A percentile compares a stretch with the other conserved stretches of the same genome.
These are phyloP conservation scores for Colletotrichum echinochloae DNA, from an alignment of 2,329 filamentous ascomycete species.

Conservation along the genomic window DNA sequence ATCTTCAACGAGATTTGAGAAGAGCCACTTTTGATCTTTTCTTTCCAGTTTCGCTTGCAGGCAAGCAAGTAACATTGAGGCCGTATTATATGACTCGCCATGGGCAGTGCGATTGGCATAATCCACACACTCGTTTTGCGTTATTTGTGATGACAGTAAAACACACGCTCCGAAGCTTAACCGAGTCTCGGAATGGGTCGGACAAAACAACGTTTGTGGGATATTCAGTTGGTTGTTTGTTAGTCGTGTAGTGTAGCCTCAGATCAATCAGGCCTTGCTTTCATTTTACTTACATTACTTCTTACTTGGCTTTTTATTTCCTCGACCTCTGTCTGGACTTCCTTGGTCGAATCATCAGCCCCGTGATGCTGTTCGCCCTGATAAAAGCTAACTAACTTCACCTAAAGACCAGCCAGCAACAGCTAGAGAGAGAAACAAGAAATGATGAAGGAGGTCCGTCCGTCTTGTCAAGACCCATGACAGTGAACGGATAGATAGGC, in stretches of 20 bases:
- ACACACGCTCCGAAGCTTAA: slow-evolving; percentile 31
- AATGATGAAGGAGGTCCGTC: too few species aligned
- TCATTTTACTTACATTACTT: too few species aligned
- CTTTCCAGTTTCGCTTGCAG: background rate
- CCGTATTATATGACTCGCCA: slow-evolving; percentile 17
- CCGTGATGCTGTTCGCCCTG: background rate
- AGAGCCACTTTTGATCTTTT: background rate
- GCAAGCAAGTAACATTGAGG: too few species aligned
- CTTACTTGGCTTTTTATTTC: background rate
- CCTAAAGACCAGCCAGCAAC: background rate
- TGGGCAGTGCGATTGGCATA: slow-evolving; percentile 24
- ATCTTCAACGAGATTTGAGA: background rate
- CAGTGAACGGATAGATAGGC: background rate
- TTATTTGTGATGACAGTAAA: slow-evolving; percentile 18
- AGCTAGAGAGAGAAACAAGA: too few species aligned
- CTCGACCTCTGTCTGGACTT: background rate
- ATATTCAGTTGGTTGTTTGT: background rate
- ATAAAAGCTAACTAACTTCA: background rate
- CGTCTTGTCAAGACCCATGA: background rate
- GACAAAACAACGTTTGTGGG: background rate
- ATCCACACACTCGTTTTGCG: slow-evolving; percentile 25
- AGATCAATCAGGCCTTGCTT: background rate
- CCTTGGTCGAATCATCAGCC: background rate
- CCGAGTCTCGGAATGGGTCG: slow-evolving; percentile 1
- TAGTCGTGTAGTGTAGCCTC: background rate